Evolutionary conservation across 1,284 basidiomycete genomes (phyloP).

Genomic region (Ustilago sp.): DNA sequence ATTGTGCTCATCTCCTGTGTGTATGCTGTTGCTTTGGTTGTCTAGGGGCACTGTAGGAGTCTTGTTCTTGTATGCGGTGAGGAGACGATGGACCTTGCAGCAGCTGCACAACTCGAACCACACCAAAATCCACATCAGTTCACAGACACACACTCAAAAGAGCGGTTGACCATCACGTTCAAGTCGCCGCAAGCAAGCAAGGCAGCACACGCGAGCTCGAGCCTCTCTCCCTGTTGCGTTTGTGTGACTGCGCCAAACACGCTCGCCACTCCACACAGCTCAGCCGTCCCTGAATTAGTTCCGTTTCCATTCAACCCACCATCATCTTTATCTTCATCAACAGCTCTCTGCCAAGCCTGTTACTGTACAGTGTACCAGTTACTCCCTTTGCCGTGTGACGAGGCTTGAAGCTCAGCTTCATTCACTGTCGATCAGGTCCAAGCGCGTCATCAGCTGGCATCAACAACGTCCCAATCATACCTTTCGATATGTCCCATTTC

Average conservation of each 20-base stretch:
- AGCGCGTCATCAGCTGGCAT: not conserved
- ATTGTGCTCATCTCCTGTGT: not conserved
- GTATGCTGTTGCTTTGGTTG: not conserved
- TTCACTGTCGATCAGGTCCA: not conserved
- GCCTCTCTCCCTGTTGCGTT: not conserved
- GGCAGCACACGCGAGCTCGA: not conserved
- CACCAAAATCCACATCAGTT: not conserved
- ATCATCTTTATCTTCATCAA: conserved; percentile 5
- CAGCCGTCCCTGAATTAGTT: not conserved
- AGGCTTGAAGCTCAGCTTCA: not conserved
- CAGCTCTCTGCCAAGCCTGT: not conserved
- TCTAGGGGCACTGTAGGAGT: conserved; percentile 3
- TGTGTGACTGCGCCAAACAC: not conserved
- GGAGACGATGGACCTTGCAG: conserved; percentile 1
- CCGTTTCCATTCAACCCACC: not conserved
- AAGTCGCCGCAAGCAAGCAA: conserved; percentile 11
- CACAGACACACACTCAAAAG: not conserved
- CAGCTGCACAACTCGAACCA: not conserved
- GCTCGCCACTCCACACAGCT: not conserved
- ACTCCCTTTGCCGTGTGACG: not conserved
- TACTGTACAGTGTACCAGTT: not conserved
- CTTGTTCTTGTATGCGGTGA: not conserved
- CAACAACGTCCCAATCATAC: not conserved
- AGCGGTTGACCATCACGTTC: not conserved
- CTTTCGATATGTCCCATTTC: conserved; percentile 4